Evolutionary conservation across 108 stramenopile genomes (phyloP), one percentile per base, ranked within the genome.

Genomic region (Skeletonema tropicum): DNA sequence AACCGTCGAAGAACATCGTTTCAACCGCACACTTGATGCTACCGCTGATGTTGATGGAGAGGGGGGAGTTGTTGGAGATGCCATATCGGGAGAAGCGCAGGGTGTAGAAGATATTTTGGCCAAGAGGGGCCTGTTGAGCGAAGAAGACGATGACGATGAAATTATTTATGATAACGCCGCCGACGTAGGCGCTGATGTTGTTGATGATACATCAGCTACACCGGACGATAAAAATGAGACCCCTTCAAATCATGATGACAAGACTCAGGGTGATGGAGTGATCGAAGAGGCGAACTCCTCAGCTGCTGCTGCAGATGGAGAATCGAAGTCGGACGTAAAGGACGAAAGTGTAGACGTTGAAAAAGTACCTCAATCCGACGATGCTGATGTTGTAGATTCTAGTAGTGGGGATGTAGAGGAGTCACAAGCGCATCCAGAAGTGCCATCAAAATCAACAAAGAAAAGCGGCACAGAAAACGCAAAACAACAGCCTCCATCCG

Each of bases 1-100:
- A 46, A 90, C 83, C 12, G 87, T 87, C n/a, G 90, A 87, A 67
- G 84, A 85, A 31, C 76, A 62, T 46, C 41, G 35, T 6, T 71
- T 39, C 71, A 66, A 77, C 39, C 31, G 25, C 48, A 33, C 42
- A n/a, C 42, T 45, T 15, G 15, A 15, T 23, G 60, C 6, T 30
- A 29, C 55, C 3, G 70, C 5, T 42, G 70, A 21, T 17, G 70
- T 11, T 23, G 7, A 35, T 41, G 74, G 26, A 6, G 35, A 42
- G 33, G 62, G 25, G 26, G 4, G 21, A 41, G 35, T 4, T 32
- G 58, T 55, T 2, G 79, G 70, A 46, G 75, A 70, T 52, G 74
- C 26, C 26, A 1, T 4, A 46, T 57, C 26, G 14, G 75, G 57
- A 9, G 79, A 71, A 31, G 74, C 55, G 11, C 41, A 26, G 46